phyloP scores from a whole-genome alignment of 1,284 basidiomycete species.

The Melampsora abietis-canadensis region DNA sequence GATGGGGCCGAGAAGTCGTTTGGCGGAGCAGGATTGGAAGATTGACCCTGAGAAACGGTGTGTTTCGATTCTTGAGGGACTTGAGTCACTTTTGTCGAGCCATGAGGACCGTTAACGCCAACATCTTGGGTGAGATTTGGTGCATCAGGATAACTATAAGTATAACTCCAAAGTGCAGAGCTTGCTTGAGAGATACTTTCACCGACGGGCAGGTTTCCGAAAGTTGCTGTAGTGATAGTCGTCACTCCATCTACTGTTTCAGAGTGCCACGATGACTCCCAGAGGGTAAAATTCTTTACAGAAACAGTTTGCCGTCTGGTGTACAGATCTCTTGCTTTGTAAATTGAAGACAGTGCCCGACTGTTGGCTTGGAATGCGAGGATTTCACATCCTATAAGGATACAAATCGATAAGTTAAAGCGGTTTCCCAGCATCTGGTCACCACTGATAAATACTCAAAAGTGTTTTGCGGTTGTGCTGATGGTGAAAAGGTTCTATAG shows the following conservation, averaged over 20 bases:
- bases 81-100: too few species aligned
- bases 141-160: slow-evolving; percentile 3
- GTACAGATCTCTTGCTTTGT: background rate
- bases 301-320: background rate
- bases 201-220: background rate
- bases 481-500: background rate
- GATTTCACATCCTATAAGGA: slow-evolving; percentile 1
- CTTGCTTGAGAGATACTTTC: background rate
- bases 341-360: slow-evolving; percentile 6
- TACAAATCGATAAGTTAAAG: background rate
- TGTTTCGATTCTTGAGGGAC: too few species aligned
- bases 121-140: too few species aligned
- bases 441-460: background rate
- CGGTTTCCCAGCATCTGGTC: background rate
- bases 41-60: too few species aligned
- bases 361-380: background rate
- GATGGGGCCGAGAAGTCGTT: too few species aligned
- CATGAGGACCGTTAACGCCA: too few species aligned
- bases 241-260: slow-evolving; percentile 3
- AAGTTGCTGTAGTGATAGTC: background rate
- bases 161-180: slow-evolving; percentile 4
- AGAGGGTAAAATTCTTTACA: background rate
- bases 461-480: background rate
- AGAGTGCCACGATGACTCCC: background rate
- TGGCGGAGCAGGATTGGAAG: too few species aligned